Conservation (phyloP, 1,284 basidiomycete species). For the Microbotryum lychnidis-dioicae region DNA sequence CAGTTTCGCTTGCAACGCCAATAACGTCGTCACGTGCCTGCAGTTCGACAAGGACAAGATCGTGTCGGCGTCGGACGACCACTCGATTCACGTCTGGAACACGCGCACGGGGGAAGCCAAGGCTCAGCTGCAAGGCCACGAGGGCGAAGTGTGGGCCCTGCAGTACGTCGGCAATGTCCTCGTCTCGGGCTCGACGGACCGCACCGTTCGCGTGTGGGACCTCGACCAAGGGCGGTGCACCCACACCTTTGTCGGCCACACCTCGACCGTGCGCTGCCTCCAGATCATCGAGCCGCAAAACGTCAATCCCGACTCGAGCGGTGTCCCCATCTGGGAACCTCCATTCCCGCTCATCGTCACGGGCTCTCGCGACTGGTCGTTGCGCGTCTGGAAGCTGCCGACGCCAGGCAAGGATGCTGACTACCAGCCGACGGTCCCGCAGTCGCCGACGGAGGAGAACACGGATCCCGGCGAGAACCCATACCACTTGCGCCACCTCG, state of each 20-base stretch:
- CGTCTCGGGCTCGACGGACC: conserved; percentile 87
- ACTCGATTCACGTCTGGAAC: conserved; percentile 84
- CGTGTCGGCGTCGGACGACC: conserved; percentile 87
- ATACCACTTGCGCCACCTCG: conserved; percentile 72
- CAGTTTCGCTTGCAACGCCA: conserved; percentile 68
- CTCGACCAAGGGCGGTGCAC: conserved; percentile 67
- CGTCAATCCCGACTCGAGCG: conserved; percentile 44
- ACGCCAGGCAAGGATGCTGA: conserved; percentile 63
- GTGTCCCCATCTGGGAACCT: conserved; percentile 44
- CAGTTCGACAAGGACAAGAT: conserved; percentile 87
- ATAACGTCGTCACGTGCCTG: conserved; percentile 75
- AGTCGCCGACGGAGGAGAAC: conserved; percentile 20
- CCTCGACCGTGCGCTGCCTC: conserved; percentile 81
- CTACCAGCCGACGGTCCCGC: conserved; percentile 22
- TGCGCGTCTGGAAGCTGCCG: conserved; percentile 84
- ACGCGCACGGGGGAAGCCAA: conserved; percentile 67
- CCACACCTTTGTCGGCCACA: conserved; percentile 87
- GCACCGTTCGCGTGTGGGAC: conserved; percentile 90
- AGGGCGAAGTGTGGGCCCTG: conserved; percentile 92
- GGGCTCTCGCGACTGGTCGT: conserved; percentile 79
- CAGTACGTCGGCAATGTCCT: conserved; percentile 64
- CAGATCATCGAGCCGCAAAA: conserved; percentile 77
- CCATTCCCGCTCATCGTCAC: conserved; percentile 72
- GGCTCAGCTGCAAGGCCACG: conserved; percentile 72
- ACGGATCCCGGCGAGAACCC: conserved; percentile 52